Conservation (phyloP, 2,329 filamentous ascomycete genomes). For the Aspergillus bombycis region DNA sequence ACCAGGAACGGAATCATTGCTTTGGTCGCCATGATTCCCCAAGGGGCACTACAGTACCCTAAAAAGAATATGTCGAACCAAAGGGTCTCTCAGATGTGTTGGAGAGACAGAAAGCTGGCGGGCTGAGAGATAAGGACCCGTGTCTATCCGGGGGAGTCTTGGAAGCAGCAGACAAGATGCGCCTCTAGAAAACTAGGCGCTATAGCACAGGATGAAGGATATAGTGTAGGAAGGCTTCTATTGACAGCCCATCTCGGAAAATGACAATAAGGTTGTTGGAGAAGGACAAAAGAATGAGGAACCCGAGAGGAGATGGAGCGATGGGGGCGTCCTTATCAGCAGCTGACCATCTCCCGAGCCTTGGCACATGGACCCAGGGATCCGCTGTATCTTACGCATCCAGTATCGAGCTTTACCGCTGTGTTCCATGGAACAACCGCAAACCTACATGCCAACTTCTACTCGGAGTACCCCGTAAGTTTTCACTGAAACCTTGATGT, state of each 20-base stretch:
- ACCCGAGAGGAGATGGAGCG: constrained; percentile 1
- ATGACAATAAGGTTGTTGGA: not conserved
- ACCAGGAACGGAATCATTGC: constrained; percentile 81
- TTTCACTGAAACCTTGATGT: not conserved
- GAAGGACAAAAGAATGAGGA: constrained; percentile 4
- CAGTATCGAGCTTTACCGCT: not conserved
- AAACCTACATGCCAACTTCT: not conserved
- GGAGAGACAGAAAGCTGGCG: not conserved
- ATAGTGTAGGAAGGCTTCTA: constrained; percentile 2
- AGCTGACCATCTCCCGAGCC: constrained; percentile 11
- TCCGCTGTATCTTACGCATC: constrained; percentile 4
- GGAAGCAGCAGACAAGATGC: not conserved
- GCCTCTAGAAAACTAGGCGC: not conserved
- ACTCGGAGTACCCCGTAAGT: no score
- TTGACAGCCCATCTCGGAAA: constrained; percentile 19
- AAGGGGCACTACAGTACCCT: not conserved
- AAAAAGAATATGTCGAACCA: constrained; percentile 7
- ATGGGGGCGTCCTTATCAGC: constrained; percentile 17
- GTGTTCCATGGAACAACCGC: not conserved
- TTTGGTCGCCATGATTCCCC: constrained; percentile 66
- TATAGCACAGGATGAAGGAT: not conserved
- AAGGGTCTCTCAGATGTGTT: not conserved
- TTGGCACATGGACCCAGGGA: constrained; percentile 12
- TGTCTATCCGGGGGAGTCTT: not conserved
- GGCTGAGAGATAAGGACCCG: not conserved